Base-by-base conservation (phyloP, 2,329 filamentous ascomycete genomes). In the Calonectria hongkongensis region DNA sequence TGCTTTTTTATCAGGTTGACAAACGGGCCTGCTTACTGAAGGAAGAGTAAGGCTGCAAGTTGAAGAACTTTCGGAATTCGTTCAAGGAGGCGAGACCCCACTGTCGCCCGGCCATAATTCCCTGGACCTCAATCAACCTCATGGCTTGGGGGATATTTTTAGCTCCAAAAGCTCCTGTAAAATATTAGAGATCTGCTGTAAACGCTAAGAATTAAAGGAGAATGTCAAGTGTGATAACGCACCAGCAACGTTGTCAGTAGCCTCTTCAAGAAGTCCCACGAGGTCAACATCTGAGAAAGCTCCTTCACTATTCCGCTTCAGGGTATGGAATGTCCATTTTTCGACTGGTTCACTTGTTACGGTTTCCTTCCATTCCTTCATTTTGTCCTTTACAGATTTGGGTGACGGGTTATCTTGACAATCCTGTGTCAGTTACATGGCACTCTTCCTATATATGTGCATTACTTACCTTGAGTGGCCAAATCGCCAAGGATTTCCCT, bases 181-280 rank as follows among this genome's bases (percentile, higher is more conserved):
- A 27, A 16, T 2, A 4, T 60, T 25, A 60, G n/a, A 28, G n/a
- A 0, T 18, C 27, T 27, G 1, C 1, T 4, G 2, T 4, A n/a
- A 12, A n/a, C 10, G 27, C 27, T 18, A 3, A 18, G 0, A 16
- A 18, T 13, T 15, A 13, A 2, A 25, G 4, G n/a, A 2, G 18
- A 18, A 41, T 41, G 5, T 12, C 2, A 9, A 4, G 9, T 21
- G 45, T 9, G 15, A 30, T 18, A 8, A 60, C 54, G 18, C 3
- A 60, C 54, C 54, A 3, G 54, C 54, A 60, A 60, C 21, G 10
- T 60, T 41, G 12, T 60, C 36, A 5, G 54, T 60, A 15, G 54
- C n/a, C 1, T 27, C 21, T 4, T 28, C 13, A 6, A 60, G 54
- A 12, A 41, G 27, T 4, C 7, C 15, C n/a, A 60, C 54, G 6